A percentile compares a stretch with the other conserved stretches of the same genome.
phyloP scores from a whole-genome alignment of 2,329 filamentous ascomycete genomes.

The Botrytis porri region DNA sequence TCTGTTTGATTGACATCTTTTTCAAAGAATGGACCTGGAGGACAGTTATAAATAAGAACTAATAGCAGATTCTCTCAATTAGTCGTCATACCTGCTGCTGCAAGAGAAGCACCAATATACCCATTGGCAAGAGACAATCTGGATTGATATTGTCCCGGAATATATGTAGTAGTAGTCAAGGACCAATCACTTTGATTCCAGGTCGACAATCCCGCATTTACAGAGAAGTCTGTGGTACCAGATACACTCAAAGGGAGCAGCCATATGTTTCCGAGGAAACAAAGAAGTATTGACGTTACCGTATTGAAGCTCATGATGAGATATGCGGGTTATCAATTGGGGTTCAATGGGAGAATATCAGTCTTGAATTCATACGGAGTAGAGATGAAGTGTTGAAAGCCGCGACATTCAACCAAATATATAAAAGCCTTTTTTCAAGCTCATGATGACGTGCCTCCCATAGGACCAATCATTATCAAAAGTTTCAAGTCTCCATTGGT shows the following conservation, averaged over 20 bases:
- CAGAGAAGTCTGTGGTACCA: conserved; percentile 32
- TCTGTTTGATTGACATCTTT: conserved; percentile 37
- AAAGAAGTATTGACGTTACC: background rate
- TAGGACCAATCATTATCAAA: background rate
- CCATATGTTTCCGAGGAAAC: background rate
- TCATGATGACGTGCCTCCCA: background rate
- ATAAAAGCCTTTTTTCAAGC: background rate
- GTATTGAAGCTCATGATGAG: background rate
- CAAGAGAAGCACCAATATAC: conserved; percentile 24
- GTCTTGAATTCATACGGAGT: background rate
- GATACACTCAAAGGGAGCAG: background rate
- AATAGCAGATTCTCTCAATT: background rate
- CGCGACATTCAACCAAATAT: background rate
- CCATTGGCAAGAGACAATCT: conserved; percentile 38
- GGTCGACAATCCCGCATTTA: conserved; percentile 26
- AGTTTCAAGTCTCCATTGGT: background rate
- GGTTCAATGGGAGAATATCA: background rate
- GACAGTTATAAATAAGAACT: background rate
- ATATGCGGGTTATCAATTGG: background rate
- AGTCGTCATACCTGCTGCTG: background rate
- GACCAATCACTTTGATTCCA: conserved; percentile 37
- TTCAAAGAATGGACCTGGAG: conserved; percentile 37
- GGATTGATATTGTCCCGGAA: conserved; percentile 37
- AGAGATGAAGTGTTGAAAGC: background rate
- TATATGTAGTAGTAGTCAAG: conserved; percentile 31